Conservation (phyloP, 2,329 filamentous ascomycete species). For the Elsinoe arachidis region DNA sequence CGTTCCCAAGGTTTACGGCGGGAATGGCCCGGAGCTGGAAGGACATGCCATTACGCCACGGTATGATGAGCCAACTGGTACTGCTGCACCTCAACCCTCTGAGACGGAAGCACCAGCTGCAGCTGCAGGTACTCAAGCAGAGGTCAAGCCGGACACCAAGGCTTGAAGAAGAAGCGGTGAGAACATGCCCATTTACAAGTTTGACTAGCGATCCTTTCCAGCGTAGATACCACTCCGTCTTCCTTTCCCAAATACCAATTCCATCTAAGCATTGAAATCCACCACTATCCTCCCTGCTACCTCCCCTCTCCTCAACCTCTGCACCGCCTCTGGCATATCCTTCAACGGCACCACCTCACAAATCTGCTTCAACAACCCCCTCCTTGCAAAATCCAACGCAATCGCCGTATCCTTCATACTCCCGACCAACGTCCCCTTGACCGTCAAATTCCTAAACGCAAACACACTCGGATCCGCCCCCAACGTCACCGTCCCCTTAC, state of each 20-base stretch:
- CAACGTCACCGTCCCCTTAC: slow-evolving; percentile 28
- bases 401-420: slow-evolving; percentile 41
- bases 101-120: slow-evolving; percentile 7
- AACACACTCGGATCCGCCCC: slow-evolving; percentile 29
- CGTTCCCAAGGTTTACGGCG: slow-evolving; percentile 72
- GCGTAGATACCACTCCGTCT: slow-evolving; percentile 13
- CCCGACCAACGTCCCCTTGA: slow-evolving; percentile 36
- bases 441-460: slow-evolving; percentile 27
- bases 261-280: slow-evolving; percentile 34
- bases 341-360: slow-evolving; percentile 36
- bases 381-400: slow-evolving; percentile 40
- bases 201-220: neutral
- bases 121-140: neutral
- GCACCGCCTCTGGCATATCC: slow-evolving; percentile 37
- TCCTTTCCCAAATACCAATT: neutral
- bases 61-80: slow-evolving; percentile 20
- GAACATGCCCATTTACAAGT: neutral
- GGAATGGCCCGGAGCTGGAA: slow-evolving; percentile 50
- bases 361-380: slow-evolving; percentile 41
- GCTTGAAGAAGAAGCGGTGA: neutral
- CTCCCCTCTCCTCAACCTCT: slow-evolving; percentile 36
- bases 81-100: neutral
- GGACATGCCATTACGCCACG: slow-evolving; percentile 35
- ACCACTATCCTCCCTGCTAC: slow-evolving; percentile 41
- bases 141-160: slow-evolving; percentile 2